Base-by-base conservation (phyloP, 805 yeast genomes). In the Metschnikowia proteae region DNA sequence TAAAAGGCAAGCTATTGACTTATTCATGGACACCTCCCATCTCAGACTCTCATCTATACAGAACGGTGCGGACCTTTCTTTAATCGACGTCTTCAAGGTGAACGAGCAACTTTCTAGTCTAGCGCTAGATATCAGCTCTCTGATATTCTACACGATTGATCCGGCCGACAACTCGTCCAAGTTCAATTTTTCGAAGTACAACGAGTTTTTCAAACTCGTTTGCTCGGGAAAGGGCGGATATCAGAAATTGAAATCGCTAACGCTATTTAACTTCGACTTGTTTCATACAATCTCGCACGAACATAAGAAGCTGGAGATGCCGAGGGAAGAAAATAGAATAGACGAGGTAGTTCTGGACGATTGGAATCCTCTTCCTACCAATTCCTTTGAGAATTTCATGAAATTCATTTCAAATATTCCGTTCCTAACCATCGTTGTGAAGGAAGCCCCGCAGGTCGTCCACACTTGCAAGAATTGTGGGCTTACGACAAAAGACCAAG, bases 61-160 rank as follows among this genome's bases (percentile, higher is more conserved):
- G 29, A 68, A 76, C 29, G 73, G 73, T 29, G 68, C 63, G 31
- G 84, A 80, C 53, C 64, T 82, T 33, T 68, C 82, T 4, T 52
- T 79, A 29, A 74, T 78, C 42, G 80, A 76, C 56, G 78, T 79
- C 53, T 54, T 71, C 33, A 70, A 68, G 50, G 54, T 51, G 10
- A 71, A 70, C 51, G 60, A 61, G 28, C 65, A 66, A 4, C 58
- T 81, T 26, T 52, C 65, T 5, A 62, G 66, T 9, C 51, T 82
- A 23, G 63, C 69, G 7, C 60, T 82, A 10, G 86, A 81, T 56
- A 60, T 81, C 37, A 68, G 69, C 50, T 79, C 84, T 31, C 65
- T 64, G 26, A 70, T 80, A 10, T 81, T 73, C 47, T 67, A 66
- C 51, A 59, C 52, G 27, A 32, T 43, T 11, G 51, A 49, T 22